Evolutionary conservation across 208 protist genomes (phyloP), one percentile per base, ranked within the genome.

Genomic region (Paratrypanosoma confusum): DNA sequence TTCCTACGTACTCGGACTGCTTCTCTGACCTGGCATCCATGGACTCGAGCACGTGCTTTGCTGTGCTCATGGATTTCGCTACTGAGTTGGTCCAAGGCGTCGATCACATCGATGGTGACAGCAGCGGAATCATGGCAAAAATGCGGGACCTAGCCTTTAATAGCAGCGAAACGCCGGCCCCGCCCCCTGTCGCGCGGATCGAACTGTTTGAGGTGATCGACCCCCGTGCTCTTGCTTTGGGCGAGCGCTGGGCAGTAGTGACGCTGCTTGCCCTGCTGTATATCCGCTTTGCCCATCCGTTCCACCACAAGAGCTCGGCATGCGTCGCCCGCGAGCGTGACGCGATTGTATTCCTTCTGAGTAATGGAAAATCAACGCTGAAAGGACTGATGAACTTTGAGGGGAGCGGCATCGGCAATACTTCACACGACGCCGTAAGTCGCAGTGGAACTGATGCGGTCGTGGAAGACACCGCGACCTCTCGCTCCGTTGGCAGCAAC

Each of bases 231-330:
- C 43, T 93, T 16, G 57, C 70, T 20, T 55, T 64, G 24, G 83
- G 83, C 20, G 79, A 87, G 63, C 57, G 65, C 2, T 38, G 60
- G 28, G 49, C 80, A 1, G 38, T 73, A 7, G 40, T 90, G 35
- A 93, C 83, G 3, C 55, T 93, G 37, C 17, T 93, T 13, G 65
- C 80, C 6, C 64, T 93, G n/a, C 58, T 93, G 18, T 93, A 93
- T 62, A 64, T 74, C 5, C 76, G 83, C 39, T 93, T 93, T 39
- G 37, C 83, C 5, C 80, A 93, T 41, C 77, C 83, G 7, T 93
- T 93, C 54, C 80, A 93, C 47, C 83, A 93, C 61, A 93, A 93
- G 47, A 68, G 64, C 23, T 63, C 50, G 14, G 61, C 75, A 36
- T 72, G 66, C 55, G 79, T 80, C n/a, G 26, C 28, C 44, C 40